phyloP scores from a whole-genome alignment of 2,329 filamentous ascomycete genomes.

The Helotiales sp. region DNA sequence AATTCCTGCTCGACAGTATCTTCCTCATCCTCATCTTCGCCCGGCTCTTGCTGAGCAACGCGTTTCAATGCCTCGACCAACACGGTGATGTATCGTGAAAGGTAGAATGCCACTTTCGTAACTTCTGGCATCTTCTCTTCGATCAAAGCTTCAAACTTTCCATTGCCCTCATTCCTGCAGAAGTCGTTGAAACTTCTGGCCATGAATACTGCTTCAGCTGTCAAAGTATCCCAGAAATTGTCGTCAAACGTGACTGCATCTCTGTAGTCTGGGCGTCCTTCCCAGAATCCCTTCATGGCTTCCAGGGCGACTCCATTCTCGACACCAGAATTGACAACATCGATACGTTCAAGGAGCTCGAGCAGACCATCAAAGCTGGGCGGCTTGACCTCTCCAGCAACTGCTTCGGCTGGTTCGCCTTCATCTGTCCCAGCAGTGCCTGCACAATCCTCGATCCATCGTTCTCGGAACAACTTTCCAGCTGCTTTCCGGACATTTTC shows the following conservation, averaged over 20 bases:
- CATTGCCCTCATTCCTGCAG: slow-evolving; percentile 72
- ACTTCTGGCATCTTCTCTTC: slow-evolving; percentile 97
- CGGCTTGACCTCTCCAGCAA: slow-evolving; percentile 50
- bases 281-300: slow-evolving; percentile 96
- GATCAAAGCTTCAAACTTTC: slow-evolving; percentile 71
- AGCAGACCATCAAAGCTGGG: slow-evolving; percentile 81
- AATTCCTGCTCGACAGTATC: slow-evolving; percentile 91
- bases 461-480: slow-evolving; percentile 83
- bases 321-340: slow-evolving; percentile 85
- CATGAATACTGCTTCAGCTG: slow-evolving; percentile 85
- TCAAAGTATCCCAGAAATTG: slow-evolving; percentile 76
- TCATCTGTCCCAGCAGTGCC: slow-evolving; percentile 60
- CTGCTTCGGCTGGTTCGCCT: slow-evolving; percentile 46
- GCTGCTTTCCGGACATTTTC: slow-evolving; percentile 92
- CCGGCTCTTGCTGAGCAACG: slow-evolving; percentile 52
- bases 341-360: slow-evolving; percentile 90
- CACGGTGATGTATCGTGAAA: slow-evolving; percentile 76
- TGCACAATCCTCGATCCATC: slow-evolving; percentile 97
- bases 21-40: slow-evolving; percentile 68
- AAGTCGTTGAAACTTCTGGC: slow-evolving; percentile 93
- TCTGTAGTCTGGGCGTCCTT: slow-evolving; percentile 80
- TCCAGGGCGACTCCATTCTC: slow-evolving; percentile 90
- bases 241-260: slow-evolving; percentile 72
- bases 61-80: slow-evolving; percentile 64
- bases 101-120: slow-evolving; percentile 82